These are phyloP conservation scores for Bisporella sp. DNA, from an alignment of 2,329 filamentous ascomycete species.

Conservation along the genomic window DNA sequence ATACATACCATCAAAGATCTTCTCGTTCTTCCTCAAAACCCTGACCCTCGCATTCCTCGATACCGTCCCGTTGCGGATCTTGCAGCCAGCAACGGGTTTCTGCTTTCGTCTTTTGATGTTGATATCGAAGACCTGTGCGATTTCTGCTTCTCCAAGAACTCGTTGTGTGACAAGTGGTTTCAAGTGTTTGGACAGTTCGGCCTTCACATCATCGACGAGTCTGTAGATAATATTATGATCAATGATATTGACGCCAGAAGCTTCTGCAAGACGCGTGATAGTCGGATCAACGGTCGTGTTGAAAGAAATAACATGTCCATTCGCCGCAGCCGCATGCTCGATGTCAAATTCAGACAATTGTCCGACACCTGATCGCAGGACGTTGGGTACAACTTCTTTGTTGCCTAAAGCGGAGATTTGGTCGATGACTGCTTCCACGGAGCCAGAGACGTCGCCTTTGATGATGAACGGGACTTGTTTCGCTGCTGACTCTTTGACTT, in stretches of 20 bases:
- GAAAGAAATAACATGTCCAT: constrained; percentile 78
- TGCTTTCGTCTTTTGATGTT: constrained; percentile 64
- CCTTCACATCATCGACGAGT: constrained; percentile 65
- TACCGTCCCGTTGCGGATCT: constrained; percentile 74
- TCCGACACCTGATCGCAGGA: constrained; percentile 74
- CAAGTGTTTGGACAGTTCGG: constrained; percentile 61
- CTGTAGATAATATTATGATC: constrained; percentile 85
- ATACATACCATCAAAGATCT: constrained; percentile 73
- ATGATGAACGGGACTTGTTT: constrained; percentile 71
- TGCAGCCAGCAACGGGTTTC: constrained; percentile 79
- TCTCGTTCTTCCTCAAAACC: constrained; percentile 63
- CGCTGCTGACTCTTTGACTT: constrained; percentile 28
- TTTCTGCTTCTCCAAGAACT: constrained; percentile 82
- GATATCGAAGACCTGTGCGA: constrained; percentile 78
- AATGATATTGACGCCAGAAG: constrained; percentile 67
- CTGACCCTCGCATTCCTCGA: constrained; percentile 57
- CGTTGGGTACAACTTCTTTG: constrained; percentile 69
- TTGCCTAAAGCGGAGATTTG: constrained; percentile 74
- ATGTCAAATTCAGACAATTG: constrained; percentile 79
- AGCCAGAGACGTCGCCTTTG: constrained; percentile 90
- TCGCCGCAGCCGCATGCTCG: constrained; percentile 73
- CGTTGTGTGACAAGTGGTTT: constrained; percentile 58
- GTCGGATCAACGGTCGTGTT: constrained; percentile 64
- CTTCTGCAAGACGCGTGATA: constrained; percentile 63
- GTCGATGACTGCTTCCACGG: constrained; percentile 81